Conservation (phyloP, 352 stramenopile species). For the Globisporangium nunn region DNA sequence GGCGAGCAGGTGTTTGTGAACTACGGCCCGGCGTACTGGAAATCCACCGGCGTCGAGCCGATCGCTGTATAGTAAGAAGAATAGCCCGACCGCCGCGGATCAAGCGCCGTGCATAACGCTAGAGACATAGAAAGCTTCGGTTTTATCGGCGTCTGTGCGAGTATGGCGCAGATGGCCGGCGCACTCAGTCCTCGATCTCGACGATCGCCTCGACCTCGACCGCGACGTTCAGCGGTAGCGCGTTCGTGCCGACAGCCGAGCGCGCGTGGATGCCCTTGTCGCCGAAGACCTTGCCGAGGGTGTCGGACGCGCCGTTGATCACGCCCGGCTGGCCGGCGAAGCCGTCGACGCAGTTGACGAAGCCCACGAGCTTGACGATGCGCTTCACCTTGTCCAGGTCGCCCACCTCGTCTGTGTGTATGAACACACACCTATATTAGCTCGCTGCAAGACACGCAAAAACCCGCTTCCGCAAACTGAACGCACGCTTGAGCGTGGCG, state of each 20-base stretch:
- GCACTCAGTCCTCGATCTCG: constrained; percentile 55
- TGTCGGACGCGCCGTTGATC: constrained; percentile 90
- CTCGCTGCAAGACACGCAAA: not conserved
- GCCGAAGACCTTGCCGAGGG: constrained; percentile 74
- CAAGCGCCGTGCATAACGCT: not conserved
- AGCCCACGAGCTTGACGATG: constrained; percentile 91
- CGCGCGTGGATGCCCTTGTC: constrained; percentile 72
- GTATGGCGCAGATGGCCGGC: no score
- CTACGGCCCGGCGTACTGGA: constrained; percentile 66
- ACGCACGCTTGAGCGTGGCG: constrained; percentile 76
- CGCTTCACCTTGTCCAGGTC: constrained; percentile 87
- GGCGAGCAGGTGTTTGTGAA: constrained; percentile 74
- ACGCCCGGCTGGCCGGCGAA: constrained; percentile 85
- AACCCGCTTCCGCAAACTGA: not conserved
- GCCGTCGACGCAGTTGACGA: constrained; percentile 88
- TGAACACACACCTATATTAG: not conserved
- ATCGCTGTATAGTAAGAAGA: constrained; percentile 22
- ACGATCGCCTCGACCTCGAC: constrained; percentile 95
- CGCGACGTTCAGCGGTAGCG: constrained; percentile 89
- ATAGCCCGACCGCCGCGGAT: no score
- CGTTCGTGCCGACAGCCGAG: constrained; percentile 91
- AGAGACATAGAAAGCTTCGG: constrained; percentile 5
- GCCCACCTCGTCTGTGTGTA: constrained; percentile 38
- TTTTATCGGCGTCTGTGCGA: not conserved
- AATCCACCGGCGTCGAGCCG: constrained; percentile 43